A percentile compares a stretch with the other conserved stretches of the same genome.
These are phyloP conservation scores for Dactylellina parvicollis DNA, from an alignment of 2,329 filamentous ascomycete genomes.

Conservation along the genomic window DNA sequence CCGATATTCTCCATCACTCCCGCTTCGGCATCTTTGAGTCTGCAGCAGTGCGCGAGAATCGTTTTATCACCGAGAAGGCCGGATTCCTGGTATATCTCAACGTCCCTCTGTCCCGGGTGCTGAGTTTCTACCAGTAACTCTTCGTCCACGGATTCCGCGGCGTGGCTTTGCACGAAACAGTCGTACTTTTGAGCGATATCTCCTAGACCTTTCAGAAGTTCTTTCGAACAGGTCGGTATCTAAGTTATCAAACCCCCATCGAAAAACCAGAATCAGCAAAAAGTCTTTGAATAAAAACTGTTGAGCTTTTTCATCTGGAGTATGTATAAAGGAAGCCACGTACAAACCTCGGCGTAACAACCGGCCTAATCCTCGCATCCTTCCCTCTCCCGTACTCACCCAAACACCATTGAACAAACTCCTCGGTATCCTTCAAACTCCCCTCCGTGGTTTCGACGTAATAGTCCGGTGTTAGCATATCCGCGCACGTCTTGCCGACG, in stretches of 20 bases:
- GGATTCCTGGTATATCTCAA: constrained; percentile 52
- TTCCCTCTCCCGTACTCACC: constrained; percentile 43
- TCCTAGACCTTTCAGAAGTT: constrained; percentile 69
- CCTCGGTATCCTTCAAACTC: constrained; percentile 55
- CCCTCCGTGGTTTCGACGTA: constrained; percentile 55
- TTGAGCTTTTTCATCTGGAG: too few species aligned
- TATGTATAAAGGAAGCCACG: constrained; percentile 8
- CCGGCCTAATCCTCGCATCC: constrained; percentile 58
- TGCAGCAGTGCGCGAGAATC: constrained; percentile 75
- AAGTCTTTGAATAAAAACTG: too few species aligned
- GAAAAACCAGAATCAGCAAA: neutral
- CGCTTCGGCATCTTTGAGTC: constrained; percentile 70
- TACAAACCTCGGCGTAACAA: constrained; percentile 59
- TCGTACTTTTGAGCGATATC: constrained; percentile 64
- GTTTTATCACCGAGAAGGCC: constrained; percentile 66
- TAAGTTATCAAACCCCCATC: constrained; percentile 9
- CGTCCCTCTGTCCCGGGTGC: constrained; percentile 55
- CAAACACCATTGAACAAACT: constrained; percentile 55
- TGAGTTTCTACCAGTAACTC: constrained; percentile 51
- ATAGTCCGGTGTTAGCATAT: constrained; percentile 56
- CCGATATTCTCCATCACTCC: constrained; percentile 50
- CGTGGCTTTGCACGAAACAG: constrained; percentile 57
- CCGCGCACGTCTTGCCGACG: constrained; percentile 66
- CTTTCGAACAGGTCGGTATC: constrained; percentile 65
- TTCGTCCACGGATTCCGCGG: constrained; percentile 57